phyloP scores from a whole-genome alignment of 176 grass and related monocot species.

The Hsuehochloa calcarea region DNA sequence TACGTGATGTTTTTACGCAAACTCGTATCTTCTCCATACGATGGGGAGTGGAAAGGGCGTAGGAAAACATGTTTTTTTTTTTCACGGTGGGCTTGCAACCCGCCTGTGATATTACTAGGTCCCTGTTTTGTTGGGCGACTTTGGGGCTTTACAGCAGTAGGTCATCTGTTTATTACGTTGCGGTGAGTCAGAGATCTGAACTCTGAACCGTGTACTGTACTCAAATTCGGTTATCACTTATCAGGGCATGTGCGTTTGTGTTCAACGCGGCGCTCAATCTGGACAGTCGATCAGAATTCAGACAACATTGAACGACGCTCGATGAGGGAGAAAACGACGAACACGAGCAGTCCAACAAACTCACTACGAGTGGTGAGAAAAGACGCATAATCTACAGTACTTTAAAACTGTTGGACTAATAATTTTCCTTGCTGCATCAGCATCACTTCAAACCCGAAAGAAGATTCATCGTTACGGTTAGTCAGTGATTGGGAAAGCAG shows the following conservation, averaged over 20 bases:
- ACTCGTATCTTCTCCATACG: no score
- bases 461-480: background rate
- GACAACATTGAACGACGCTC: background rate
- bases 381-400: background rate
- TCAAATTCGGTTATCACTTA: no score
- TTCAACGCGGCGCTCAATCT: background rate
- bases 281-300: background rate
- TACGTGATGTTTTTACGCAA: no score
- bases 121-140: background rate
- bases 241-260: background rate
- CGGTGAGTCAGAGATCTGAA: background rate
- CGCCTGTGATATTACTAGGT: background rate
- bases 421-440: no score
- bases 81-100: background rate
- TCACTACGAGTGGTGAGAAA: no score
- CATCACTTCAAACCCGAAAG: background rate
- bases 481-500: background rate
- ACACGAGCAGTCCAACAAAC: background rate
- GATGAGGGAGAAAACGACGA: background rate
- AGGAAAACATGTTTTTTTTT: no score
- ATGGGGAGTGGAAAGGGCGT: no score
- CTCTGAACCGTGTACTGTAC: no score
- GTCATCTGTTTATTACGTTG: background rate
- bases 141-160: background rate
- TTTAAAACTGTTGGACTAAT: no score